Conservation (phyloP, 352 stramenopile species). For the Phytophthora rubi region DNA sequence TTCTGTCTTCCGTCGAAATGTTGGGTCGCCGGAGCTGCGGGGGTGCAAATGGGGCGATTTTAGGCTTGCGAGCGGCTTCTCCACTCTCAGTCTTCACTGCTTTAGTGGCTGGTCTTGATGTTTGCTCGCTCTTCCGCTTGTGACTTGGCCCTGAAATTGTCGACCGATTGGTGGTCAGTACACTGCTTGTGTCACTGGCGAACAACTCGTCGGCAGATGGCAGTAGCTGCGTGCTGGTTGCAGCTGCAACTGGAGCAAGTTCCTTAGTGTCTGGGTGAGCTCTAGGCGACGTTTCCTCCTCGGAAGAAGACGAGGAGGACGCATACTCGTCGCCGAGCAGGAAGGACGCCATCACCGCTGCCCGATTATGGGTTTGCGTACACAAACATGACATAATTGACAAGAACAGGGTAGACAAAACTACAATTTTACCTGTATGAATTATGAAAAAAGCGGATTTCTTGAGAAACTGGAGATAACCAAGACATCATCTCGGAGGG, state of each 20-base stretch:
- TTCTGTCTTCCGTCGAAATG: constrained; percentile 72
- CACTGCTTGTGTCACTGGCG: constrained; percentile 40
- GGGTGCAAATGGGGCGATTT: constrained; percentile 48
- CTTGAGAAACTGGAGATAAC: too few relatives aligned
- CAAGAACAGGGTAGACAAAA: not conserved
- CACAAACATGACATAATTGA: not conserved
- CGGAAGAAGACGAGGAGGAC: constrained; percentile 42
- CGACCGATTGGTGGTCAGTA: constrained; percentile 20
- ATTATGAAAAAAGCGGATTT: not conserved
- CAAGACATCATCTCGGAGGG: not conserved
- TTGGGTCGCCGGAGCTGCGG: constrained; percentile 75
- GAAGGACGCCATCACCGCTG: constrained; percentile 43
- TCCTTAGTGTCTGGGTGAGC: not conserved
- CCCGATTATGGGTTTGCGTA: not conserved
- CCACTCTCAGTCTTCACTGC: constrained; percentile 24
- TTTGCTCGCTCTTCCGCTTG: constrained; percentile 40
- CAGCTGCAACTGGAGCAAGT: not conserved
- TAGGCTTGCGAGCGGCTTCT: constrained; percentile 14
- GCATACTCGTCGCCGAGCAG: constrained; percentile 72
- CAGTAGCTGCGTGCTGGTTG: constrained; percentile 14
- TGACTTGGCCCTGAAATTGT: constrained; percentile 8
- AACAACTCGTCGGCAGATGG: constrained; percentile 62
- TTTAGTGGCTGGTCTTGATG: constrained; percentile 25
- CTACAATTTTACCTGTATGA: not conserved
- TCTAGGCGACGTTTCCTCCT: constrained; percentile 29